Conservation (phyloP, 192 early-diverging fungal genomes). For the Endogone sp. region DNA sequence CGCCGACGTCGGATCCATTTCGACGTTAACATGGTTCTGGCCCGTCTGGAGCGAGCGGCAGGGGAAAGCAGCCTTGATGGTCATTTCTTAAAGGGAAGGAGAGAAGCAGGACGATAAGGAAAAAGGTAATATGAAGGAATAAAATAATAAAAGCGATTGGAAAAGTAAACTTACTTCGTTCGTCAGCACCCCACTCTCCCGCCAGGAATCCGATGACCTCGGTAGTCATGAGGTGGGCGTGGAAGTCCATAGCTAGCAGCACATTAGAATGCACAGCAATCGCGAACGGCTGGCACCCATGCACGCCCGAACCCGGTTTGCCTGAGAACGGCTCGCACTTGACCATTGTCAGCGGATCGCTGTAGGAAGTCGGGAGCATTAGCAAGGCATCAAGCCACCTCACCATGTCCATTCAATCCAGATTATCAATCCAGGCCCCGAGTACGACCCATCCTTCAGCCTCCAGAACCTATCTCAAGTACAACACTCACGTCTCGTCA, state of each 20-base stretch:
- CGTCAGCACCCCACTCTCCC: slow-evolving; percentile 62
- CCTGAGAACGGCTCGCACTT: slow-evolving; percentile 76
- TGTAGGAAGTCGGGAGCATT: slow-evolving; percentile 11
- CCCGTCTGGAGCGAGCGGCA: slow-evolving; percentile 71
- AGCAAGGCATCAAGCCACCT: background rate
- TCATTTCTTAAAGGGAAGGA: slow-evolving; percentile 37
- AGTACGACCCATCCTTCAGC: slow-evolving; percentile 1
- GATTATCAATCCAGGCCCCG: no score
- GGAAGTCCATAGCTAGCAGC: slow-evolving; percentile 85
- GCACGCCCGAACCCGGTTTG: slow-evolving; percentile 55
- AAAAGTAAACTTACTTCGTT: background rate
- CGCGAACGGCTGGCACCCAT: slow-evolving; percentile 78
- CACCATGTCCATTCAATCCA: no score
- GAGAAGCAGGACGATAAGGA: background rate
- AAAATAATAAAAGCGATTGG: background rate
- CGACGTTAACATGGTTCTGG: slow-evolving; percentile 77
- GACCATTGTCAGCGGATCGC: slow-evolving; percentile 78
- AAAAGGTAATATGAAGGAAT: background rate
- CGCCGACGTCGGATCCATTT: slow-evolving; percentile 82
- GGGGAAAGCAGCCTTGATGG: slow-evolving; percentile 65
- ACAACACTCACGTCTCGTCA: slow-evolving; percentile 28
- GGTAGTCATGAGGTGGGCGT: slow-evolving; percentile 83
- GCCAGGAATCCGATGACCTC: slow-evolving; percentile 91
- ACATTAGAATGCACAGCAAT: slow-evolving; percentile 72
- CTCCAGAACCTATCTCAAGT: background rate